Percentiles rank a stretch among this genome's conserved stretches.
These are phyloP conservation scores for Cadophora luteo-olivacea DNA, from an alignment of 2,329 filamentous ascomycete species.

Conservation along the genomic window DNA sequence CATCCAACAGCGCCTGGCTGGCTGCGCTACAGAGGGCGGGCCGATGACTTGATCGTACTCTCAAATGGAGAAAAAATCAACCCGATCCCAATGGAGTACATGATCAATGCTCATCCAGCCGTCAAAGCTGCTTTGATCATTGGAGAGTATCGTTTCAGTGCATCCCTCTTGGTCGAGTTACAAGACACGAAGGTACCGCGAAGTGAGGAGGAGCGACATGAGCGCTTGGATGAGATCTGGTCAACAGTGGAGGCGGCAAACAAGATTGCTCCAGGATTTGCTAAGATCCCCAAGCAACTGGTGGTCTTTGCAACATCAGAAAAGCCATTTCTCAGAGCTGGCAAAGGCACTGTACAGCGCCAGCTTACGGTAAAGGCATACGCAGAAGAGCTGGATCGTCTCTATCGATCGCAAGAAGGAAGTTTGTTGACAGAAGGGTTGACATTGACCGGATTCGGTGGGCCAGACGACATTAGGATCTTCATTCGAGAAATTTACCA, in stretches of 20 bases:
- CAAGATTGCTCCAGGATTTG: slow-evolving; percentile 39
- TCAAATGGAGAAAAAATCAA: slow-evolving; percentile 29
- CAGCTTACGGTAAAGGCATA: slow-evolving; percentile 43
- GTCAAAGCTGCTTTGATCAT: slow-evolving; percentile 37
- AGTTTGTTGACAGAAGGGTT: slow-evolving; percentile 18
- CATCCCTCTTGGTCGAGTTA: slow-evolving; percentile 28
- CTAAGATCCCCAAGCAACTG: slow-evolving; percentile 39
- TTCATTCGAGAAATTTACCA: slow-evolving; percentile 20
- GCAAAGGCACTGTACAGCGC: slow-evolving; percentile 49
- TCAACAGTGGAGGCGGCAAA: slow-evolving; percentile 45
- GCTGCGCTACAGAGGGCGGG: slow-evolving; percentile 37
- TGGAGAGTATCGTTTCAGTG: slow-evolving; percentile 21
- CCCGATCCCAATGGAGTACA: slow-evolving; percentile 44
- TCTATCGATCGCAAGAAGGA: slow-evolving; percentile 41
- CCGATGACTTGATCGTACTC: slow-evolving; percentile 28
- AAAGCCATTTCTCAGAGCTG: slow-evolving; percentile 46
- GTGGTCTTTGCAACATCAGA: slow-evolving; percentile 44
- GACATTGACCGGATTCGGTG: neutral
- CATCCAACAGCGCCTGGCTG: slow-evolving; percentile 45
- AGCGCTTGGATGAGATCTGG: slow-evolving; percentile 42
- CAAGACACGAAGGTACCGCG: neutral
- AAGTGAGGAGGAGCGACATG: slow-evolving; percentile 17
- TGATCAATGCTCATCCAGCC: slow-evolving; percentile 46
- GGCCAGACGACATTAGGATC: neutral
- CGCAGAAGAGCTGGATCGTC: slow-evolving; percentile 42